Evolutionary conservation across 2,329 filamentous ascomycete genomes (phyloP).

Genomic region (Xylariales sp.): DNA sequence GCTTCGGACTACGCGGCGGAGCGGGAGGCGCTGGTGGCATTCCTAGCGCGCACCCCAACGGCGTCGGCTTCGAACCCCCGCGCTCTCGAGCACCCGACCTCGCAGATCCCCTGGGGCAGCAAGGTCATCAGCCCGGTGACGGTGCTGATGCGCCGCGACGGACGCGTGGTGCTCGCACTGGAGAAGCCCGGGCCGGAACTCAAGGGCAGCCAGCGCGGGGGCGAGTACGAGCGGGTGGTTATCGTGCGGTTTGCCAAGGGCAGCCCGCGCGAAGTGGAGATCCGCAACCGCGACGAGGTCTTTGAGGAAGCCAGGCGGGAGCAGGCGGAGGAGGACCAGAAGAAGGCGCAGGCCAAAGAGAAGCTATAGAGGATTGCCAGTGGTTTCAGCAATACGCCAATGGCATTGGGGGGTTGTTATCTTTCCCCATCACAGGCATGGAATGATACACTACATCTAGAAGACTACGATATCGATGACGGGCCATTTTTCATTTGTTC

Average conservation of each 20-base stretch:
- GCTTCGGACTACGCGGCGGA: constrained; percentile 38
- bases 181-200: constrained; percentile 56
- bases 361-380: constrained; percentile 5
- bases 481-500: too few species aligned
- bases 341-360: not conserved
- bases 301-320: constrained; percentile 42
- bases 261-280: constrained; percentile 49
- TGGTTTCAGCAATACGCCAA: too few species aligned
- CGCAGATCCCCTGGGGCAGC: constrained; percentile 50
- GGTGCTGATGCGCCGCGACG: constrained; percentile 38
- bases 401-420: too few species aligned
- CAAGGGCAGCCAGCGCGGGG: constrained; percentile 39
- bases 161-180: constrained; percentile 49
- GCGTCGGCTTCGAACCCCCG: constrained; percentile 34
- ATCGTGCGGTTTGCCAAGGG: constrained; percentile 49
- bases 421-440: too few species aligned
- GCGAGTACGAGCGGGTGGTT: constrained; percentile 57
- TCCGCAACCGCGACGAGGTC: constrained; percentile 45
- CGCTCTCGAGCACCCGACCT: constrained; percentile 34
- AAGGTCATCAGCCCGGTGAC: constrained; percentile 57
- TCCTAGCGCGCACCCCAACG: constrained; percentile 42
- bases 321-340: not conserved
- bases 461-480: too few species aligned
- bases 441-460: too few species aligned
- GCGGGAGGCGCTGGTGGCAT: constrained; percentile 47